These are phyloP conservation scores for Draba incana DNA, from an alignment of 345 rosid species.

Conservation along the genomic window DNA sequence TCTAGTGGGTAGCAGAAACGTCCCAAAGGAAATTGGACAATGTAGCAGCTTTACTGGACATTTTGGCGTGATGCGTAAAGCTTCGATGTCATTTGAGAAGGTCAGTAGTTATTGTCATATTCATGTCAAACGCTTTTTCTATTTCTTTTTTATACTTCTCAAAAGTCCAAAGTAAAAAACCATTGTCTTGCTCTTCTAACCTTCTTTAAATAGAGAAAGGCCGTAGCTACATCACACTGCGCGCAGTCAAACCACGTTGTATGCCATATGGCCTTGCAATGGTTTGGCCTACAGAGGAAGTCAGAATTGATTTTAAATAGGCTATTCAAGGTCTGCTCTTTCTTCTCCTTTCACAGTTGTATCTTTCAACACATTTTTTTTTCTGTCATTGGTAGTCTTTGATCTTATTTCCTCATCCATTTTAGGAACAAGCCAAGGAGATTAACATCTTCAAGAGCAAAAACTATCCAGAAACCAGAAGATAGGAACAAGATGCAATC, in stretches of 20 bases:
- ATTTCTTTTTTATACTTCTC: not conserved
- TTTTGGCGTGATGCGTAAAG: slow-evolving; percentile 19
- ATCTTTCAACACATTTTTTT: not conserved
- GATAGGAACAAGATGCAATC: slow-evolving; percentile 13
- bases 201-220: slow-evolving; percentile 15
- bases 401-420: slow-evolving; percentile 3
- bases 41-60: slow-evolving; percentile 24
- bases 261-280: slow-evolving; percentile 25
- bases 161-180: slow-evolving; percentile 1
- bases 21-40: slow-evolving; percentile 13
- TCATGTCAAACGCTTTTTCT: slow-evolving; percentile 1
- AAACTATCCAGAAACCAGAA: not conserved
- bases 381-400: not conserved
- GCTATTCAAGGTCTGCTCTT: slow-evolving; percentile 31
- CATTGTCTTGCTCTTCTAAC: slow-evolving; percentile 5
- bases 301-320: slow-evolving; percentile 15
- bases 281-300: slow-evolving; percentile 30
- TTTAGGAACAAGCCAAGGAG: slow-evolving; percentile 37
- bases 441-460: not conserved
- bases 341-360: slow-evolving; percentile 16
- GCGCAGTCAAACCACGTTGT: slow-evolving; percentile 38
- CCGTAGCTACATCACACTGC: slow-evolving; percentile 37
- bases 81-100: slow-evolving; percentile 14
- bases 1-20: slow-evolving; percentile 25
- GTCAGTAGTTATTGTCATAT: slow-evolving; percentile 26